A percentile compares a stretch with the other conserved stretches of the same genome.
phyloP scores from a whole-genome alignment of 345 rosid species.

The Excoecaria cochinchinensis region DNA sequence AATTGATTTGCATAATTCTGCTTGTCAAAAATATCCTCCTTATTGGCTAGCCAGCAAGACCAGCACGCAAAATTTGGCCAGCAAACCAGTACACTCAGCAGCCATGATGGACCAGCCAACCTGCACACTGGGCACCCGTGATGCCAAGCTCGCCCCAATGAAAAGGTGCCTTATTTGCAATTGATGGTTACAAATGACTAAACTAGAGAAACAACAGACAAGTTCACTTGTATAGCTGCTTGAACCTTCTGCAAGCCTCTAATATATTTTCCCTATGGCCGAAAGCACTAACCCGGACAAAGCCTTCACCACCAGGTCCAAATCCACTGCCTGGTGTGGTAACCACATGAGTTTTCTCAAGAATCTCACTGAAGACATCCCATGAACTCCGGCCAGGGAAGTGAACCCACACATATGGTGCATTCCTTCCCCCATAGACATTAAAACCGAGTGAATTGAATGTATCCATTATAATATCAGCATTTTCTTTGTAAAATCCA shows the following conservation, averaged over 20 bases:
- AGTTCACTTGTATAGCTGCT: slow-evolving; percentile 38
- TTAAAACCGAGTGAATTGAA: slow-evolving; percentile 81
- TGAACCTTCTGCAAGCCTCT: slow-evolving; percentile 93
- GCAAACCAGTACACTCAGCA: no score
- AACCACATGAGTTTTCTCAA: slow-evolving; percentile 90
- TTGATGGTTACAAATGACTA: no score
- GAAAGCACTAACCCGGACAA: slow-evolving; percentile 85
- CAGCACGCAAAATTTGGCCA: no score
- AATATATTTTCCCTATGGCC: slow-evolving; percentile 81
- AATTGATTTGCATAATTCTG: no score
- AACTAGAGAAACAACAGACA: background rate
- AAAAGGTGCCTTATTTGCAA: background rate
- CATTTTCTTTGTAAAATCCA: slow-evolving; percentile 91
- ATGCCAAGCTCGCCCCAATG: no score
- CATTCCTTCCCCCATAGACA: slow-evolving; percentile 84
- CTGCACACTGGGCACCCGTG: no score
- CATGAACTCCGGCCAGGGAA: slow-evolving; percentile 96
- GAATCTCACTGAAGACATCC: slow-evolving; percentile 91
- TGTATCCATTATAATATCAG: slow-evolving; percentile 71
- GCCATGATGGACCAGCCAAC: no score
- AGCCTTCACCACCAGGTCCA: slow-evolving; percentile 97
- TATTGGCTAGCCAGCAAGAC: no score
- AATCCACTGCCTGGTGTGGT: slow-evolving; percentile 95
- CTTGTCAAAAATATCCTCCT: no score
- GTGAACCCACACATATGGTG: slow-evolving; percentile 95